Base-by-base conservation (phyloP, 768 basidiomycete species). In the Naematelia aurantialba region DNA sequence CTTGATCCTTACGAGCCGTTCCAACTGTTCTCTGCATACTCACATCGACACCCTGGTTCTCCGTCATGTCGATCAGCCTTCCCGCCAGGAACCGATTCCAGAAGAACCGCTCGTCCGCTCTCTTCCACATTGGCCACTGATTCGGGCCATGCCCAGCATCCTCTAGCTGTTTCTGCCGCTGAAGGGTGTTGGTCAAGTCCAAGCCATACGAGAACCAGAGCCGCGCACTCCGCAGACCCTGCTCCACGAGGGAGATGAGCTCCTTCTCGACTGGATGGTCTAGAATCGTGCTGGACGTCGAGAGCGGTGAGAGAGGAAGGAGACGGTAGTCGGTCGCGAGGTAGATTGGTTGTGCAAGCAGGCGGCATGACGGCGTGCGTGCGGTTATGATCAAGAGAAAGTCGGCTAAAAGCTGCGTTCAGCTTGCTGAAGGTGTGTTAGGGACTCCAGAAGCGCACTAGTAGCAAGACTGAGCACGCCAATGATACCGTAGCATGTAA, bases 91-190 rank as follows among this genome's bases (percentile, higher is more conserved):
- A 88, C 84, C 85, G 89, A 78, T 99, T 99, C 94, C 94, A 99
- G 79, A 98, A 98, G 79, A 99, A 99, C 62, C 93, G 83, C 71
- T 96, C 91, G 65, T 99, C 96, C 39, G 87, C 87, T 87, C 93
- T 68, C 53, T 63, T 68, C 76, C 76, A 77, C 26, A 72, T 54
- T 1, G 73, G 73, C 52, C 51, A 47, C 1, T 61, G 42, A 12
- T 56, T 50, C n/a, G 55, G 58, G 5, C 64, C 63, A 79, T 86
- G 22, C 78, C 80, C 24, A 76, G 47, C 77, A 48, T 85, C 82
- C 50, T 81, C 80, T 10, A 80, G 78, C 31, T 81, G 79, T 82
- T 85, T 86, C 74, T 97, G 94, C 34, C 82, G 81, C 81, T 99
- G 92, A 58, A 98, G 77, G 46, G 89, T 81, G 56, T 87, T 84